Percentiles rank a stretch among this genome's conserved stretches.
Conservation (phyloP, 192 early-diverging fungal species). For the Paraglomus brasilianum region DNA sequence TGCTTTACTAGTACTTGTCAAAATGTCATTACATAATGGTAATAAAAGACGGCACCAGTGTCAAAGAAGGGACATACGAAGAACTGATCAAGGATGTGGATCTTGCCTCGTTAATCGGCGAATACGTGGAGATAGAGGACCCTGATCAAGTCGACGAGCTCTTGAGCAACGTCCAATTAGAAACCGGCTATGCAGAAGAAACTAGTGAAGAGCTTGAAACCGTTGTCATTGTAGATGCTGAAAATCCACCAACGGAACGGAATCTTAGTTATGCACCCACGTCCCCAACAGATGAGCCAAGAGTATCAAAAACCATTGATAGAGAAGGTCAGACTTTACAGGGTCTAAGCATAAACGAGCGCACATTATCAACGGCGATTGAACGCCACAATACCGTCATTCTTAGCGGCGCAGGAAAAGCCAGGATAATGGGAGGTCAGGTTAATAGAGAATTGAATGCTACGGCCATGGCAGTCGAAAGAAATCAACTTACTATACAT, state of each 20-base stretch:
- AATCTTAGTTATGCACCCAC: conserved; percentile 4
- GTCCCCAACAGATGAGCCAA: conserved; percentile 36
- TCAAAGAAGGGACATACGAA: conserved; percentile 54
- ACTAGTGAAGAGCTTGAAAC: conserved; percentile 37
- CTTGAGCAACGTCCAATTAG: conserved; percentile 41
- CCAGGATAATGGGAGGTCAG: conserved; percentile 31
- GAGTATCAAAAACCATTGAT: conserved; percentile 55
- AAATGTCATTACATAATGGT: conserved; percentile 60
- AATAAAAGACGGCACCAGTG: conserved; percentile 55
- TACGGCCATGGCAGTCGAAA: conserved; percentile 63
- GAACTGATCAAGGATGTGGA: conserved; percentile 65
- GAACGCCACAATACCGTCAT: conserved; percentile 64
- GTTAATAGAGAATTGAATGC: conserved; percentile 52
- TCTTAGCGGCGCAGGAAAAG: conserved; percentile 48
- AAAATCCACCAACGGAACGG: not conserved
- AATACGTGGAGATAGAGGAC: conserved; percentile 60
- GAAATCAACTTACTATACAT: conserved; percentile 73
- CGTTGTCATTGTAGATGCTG: not conserved
- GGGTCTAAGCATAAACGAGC: conserved; percentile 60
- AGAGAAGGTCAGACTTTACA: conserved; percentile 56
- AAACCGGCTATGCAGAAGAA: conserved; percentile 38
- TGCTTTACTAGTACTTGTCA: conserved; percentile 43
- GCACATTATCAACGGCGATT: conserved; percentile 71
- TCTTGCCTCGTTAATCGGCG: conserved; percentile 62
- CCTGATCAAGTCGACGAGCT: conserved; percentile 48